phyloP scores from a whole-genome alignment of 306 rosid genomes.

The Carpinus viminea region DNA sequence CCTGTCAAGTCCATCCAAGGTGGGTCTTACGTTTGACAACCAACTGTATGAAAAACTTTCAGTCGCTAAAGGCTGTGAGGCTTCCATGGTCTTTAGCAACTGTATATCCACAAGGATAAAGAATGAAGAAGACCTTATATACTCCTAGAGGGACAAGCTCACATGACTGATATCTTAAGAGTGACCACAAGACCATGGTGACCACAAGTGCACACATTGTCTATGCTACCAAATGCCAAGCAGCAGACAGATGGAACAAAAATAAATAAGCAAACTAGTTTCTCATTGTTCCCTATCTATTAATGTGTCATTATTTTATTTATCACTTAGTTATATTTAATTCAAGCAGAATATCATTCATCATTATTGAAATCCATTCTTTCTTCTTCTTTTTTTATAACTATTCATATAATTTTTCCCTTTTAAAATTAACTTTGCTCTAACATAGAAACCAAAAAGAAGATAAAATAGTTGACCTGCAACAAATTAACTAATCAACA shows the following conservation, averaged over 20 bases:
- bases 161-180: conserved; percentile 37
- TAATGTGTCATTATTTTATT: too few species aligned
- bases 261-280: conserved; percentile 24
- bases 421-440: too few species aligned
- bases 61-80: conserved; percentile 52
- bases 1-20: conserved; percentile 11
- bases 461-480: too few species aligned
- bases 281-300: too few species aligned
- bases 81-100: conserved; percentile 37
- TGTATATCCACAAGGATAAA: conserved; percentile 13
- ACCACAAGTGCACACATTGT: conserved; percentile 48
- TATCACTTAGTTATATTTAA: too few species aligned
- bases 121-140: conserved; percentile 26
- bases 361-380: too few species aligned
- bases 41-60: conserved; percentile 74
- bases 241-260: conserved; percentile 61
- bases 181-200: conserved; percentile 48
- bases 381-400: too few species aligned
- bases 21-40: conserved; percentile 43
- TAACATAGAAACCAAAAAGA: too few species aligned
- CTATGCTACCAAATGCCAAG: conserved; percentile 48
- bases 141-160: conserved; percentile 31
- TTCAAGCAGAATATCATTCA: too few species aligned
- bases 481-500: too few species aligned
- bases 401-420: too few species aligned